phyloP scores from a whole-genome alignment of 345 rosid genomes.

The Moricandia moricandioides region DNA sequence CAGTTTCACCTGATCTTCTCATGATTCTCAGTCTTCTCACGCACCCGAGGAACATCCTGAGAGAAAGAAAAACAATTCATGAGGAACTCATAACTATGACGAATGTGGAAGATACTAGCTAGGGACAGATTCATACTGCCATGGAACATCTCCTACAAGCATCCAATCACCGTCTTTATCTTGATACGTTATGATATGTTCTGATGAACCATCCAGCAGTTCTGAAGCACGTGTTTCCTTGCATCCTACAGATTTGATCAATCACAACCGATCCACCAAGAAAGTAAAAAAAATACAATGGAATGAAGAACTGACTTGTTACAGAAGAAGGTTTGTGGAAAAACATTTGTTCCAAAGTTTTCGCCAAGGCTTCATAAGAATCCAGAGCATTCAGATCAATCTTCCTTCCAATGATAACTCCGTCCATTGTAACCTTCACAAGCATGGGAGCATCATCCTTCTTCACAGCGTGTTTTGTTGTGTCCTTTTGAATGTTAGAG shows the following conservation, averaged over 20 bases:
- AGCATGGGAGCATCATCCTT: conserved; percentile 42
- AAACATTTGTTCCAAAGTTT: conserved; percentile 76
- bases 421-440: conserved; percentile 94
- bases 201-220: conserved; percentile 65
- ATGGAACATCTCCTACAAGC: conserved; percentile 98
- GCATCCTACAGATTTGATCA: conserved; percentile 14
- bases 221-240: conserved; percentile 34
- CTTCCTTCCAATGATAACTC: conserved; percentile 89
- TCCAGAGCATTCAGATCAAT: conserved; percentile 64
- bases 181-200: conserved; percentile 72
- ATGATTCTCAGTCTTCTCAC: conserved; percentile 87
- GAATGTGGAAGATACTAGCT: not conserved
- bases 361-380: conserved; percentile 65
- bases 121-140: conserved; percentile 54
- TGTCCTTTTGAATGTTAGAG: conserved; percentile 34
- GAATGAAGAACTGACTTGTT: conserved; percentile 23
- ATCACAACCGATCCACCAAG: not conserved
- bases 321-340: conserved; percentile 33
- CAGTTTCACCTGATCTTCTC: conserved; percentile 58
- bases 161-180: conserved; percentile 98
- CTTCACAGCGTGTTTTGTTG: conserved; percentile 21
- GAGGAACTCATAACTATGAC: not conserved
- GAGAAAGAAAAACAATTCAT: not conserved
- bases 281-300: not conserved
- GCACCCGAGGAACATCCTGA: conserved; percentile 78